phyloP scores from a whole-genome alignment of 73 alveolate genomes.

The Paramecium primaurelia region DNA sequence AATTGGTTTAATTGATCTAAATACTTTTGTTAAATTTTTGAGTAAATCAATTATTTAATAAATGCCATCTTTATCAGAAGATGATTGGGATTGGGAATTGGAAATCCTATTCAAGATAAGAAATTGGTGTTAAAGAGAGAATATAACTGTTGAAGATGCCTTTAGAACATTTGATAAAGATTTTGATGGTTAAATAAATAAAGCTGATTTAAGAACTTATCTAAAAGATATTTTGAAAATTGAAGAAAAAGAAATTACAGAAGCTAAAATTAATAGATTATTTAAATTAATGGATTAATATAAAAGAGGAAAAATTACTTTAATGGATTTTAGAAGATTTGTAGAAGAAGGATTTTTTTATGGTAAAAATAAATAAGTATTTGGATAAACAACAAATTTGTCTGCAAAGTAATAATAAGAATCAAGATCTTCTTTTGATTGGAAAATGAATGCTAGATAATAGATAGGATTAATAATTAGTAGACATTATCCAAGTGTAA shows the following conservation, averaged over 20 bases:
- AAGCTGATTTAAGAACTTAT: slow-evolving; percentile 71
- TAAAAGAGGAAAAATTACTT: slow-evolving; percentile 74
- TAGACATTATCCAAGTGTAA: slow-evolving; percentile 63
- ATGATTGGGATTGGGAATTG: slow-evolving; percentile 88
- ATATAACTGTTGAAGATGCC: slow-evolving; percentile 79
- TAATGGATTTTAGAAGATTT: slow-evolving; percentile 79
- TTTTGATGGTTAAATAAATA: slow-evolving; percentile 80
- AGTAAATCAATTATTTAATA: slow-evolving; percentile 59
- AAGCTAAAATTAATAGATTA: slow-evolving; percentile 79
- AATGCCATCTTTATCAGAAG: slow-evolving; percentile 57
- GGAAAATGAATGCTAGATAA: slow-evolving; percentile 82
- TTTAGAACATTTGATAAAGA: slow-evolving; percentile 81
- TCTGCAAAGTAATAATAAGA: slow-evolving; percentile 55
- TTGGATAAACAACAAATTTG: slow-evolving; percentile 49
- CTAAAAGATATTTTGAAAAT: slow-evolving; percentile 69
- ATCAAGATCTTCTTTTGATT: slow-evolving; percentile 71
- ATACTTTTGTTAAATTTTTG: slow-evolving; percentile 69
- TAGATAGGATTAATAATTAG: slow-evolving; percentile 75
- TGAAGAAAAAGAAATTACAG: slow-evolving; percentile 64
- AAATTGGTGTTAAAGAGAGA: slow-evolving; percentile 77
- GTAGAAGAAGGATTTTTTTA: slow-evolving; percentile 69
- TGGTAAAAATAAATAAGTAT: slow-evolving; percentile 34
- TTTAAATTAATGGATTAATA: slow-evolving; percentile 78
- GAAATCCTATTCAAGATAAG: slow-evolving; percentile 69
- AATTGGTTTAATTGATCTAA: slow-evolving; percentile 83